Percentiles rank a stretch among this genome's conserved stretches.
Evolutionary conservation across 2,329 filamentous ascomycete species (phyloP).

Genomic region (Fusarium cyanostomum): DNA sequence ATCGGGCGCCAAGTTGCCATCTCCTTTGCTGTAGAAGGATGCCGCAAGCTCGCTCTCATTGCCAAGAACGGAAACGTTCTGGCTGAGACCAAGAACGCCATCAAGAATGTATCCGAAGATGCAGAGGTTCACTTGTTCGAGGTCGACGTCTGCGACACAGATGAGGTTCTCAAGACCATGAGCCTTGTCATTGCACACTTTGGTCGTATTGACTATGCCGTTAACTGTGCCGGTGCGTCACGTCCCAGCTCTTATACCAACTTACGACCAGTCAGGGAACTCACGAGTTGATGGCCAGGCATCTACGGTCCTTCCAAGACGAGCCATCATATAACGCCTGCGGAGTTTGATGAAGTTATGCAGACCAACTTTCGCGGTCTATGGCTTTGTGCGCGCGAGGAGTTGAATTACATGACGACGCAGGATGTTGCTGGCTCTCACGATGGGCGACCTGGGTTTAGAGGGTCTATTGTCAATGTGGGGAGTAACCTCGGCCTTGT

Average conservation of each 20-base stretch:
- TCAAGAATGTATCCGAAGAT: constrained; percentile 1
- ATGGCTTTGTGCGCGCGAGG: constrained; percentile 56
- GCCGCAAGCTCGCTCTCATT: constrained; percentile 52
- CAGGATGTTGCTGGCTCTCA: constrained; percentile 54
- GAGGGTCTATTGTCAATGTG: constrained; percentile 58
- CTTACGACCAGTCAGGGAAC: neutral
- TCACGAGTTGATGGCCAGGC: constrained; percentile 34
- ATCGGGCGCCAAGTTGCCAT: constrained; percentile 45
- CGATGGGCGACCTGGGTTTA: constrained; percentile 50
- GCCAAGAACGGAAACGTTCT: constrained; percentile 49
- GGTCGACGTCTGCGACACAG: constrained; percentile 50
- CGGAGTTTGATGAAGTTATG: constrained; percentile 56
- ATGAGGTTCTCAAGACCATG: constrained; percentile 48
- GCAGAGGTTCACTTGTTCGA: constrained; percentile 34
- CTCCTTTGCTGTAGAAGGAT: constrained; percentile 57
- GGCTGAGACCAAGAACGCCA: constrained; percentile 43
- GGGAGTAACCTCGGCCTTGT: constrained; percentile 56
- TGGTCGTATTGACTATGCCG: constrained; percentile 56
- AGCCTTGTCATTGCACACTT: constrained; percentile 46
- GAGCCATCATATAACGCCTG: constrained; percentile 47
- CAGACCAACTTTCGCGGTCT: constrained; percentile 55
- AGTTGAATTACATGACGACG: constrained; percentile 54
- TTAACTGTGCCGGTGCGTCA: constrained; percentile 54
- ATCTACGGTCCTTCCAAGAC: constrained; percentile 50
- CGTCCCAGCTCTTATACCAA: neutral